Conservation (phyloP, 495 filamentous ascomycete species). For the Hypomontagnella monticulosa region DNA sequence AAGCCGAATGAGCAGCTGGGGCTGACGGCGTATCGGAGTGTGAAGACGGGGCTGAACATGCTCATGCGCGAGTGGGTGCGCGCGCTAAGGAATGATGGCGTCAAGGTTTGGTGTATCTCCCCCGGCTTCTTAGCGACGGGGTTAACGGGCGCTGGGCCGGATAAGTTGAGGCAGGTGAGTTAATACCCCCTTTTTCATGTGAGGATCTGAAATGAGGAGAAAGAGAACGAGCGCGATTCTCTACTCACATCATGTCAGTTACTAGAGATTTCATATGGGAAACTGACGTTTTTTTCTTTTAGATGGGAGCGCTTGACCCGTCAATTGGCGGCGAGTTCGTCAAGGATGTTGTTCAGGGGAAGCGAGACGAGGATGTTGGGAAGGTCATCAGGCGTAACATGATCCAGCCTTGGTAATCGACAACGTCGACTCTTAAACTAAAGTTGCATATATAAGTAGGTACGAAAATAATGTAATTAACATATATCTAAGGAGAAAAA, state of each 20-base stretch:
- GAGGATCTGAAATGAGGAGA: too few species aligned
- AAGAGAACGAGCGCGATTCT: background rate
- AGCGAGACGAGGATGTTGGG: constrained; percentile 59
- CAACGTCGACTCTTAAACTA: too few species aligned
- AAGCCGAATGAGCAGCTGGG: constrained; percentile 14
- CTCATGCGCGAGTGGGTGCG: constrained; percentile 68
- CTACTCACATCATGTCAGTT: background rate
- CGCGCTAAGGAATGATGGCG: constrained; percentile 64
- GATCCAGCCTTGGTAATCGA: constrained; percentile 54
- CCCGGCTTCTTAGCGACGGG: constrained; percentile 68
- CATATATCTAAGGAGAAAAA: too few species aligned
- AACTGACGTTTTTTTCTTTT: background rate
- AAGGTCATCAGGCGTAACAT: constrained; percentile 49
- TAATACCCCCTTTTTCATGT: background rate
- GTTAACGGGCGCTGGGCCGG: constrained; percentile 50
- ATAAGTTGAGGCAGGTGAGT: constrained; percentile 48
- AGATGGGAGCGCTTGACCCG: constrained; percentile 57
- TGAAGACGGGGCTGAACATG: constrained; percentile 73
- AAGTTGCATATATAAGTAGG: too few species aligned
- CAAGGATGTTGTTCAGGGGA: constrained; percentile 57
- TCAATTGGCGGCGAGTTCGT: constrained; percentile 55
- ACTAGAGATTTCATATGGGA: background rate
- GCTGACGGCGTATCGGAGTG: constrained; percentile 58
- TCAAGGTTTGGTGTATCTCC: constrained; percentile 65
- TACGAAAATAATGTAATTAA: too few species aligned